Conservation (phyloP, 2,329 filamentous ascomycete species). For the Arthrobotrys conoides region DNA sequence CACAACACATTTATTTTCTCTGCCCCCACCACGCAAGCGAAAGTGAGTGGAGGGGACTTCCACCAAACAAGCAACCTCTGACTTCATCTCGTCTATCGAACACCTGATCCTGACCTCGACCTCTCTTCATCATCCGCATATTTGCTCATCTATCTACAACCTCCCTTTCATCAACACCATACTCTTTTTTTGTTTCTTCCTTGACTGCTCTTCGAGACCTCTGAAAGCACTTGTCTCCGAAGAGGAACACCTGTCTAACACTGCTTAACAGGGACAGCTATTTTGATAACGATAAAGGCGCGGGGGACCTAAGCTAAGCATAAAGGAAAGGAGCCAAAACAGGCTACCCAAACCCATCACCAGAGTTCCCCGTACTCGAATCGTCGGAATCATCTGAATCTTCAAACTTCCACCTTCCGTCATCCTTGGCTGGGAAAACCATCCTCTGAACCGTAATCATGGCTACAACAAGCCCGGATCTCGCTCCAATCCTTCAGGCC, state of each 20-base stretch:
- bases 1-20: conserved; percentile 29
- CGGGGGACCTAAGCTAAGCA: conserved; percentile 28
- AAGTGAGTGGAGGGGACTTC: conserved; percentile 18
- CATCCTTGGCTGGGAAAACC: conserved; percentile 4
- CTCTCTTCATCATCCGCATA: conserved; percentile 26
- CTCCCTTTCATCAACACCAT: conserved; percentile 3
- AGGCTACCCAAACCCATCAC: conserved; percentile 6
- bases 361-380: not conserved
- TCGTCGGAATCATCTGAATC: conserved; percentile 33
- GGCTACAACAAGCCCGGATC: conserved; percentile 78
- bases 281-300: conserved; percentile 54
- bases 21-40: conserved; percentile 32
- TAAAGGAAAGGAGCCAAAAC: conserved; percentile 15
- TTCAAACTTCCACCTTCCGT: conserved; percentile 7
- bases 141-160: not conserved
- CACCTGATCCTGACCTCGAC: conserved; percentile 26
- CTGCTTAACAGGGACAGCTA: not conserved
- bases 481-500: conserved; percentile 87
- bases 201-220: not conserved
- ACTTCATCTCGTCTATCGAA: conserved; percentile 51
- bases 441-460: conserved; percentile 69
- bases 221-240: not conserved
- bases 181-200: not conserved
- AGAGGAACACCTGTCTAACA: not conserved
- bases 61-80: conserved; percentile 48